A percentile compares a stretch with the other conserved stretches of the same genome.
Conservation (phyloP, 192 early-diverging fungal genomes). For the Paraglomus brasilianum region DNA sequence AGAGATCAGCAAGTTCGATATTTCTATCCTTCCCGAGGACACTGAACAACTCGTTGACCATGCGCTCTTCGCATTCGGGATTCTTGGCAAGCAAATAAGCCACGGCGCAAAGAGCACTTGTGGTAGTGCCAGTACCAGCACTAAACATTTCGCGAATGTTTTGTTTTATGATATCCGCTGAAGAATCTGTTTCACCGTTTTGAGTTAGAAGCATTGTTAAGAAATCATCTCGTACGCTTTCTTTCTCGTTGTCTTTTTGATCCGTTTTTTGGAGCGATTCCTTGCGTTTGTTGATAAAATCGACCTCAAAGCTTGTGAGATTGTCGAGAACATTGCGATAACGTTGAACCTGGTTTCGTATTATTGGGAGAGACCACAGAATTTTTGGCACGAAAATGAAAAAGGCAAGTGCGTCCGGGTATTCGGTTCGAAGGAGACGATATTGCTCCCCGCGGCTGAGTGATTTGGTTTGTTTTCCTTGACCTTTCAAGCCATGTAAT, state of each 20-base stretch:
- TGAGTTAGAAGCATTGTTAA: constrained; percentile 26
- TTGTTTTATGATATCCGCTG: constrained; percentile 28
- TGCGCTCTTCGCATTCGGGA: constrained; percentile 27
- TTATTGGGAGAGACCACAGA: constrained; percentile 17
- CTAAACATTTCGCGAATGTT: constrained; percentile 30
- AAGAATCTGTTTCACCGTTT: background rate
- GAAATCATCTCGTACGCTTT: constrained; percentile 2
- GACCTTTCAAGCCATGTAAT: no score
- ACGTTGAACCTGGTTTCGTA: background rate
- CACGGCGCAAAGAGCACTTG: constrained; percentile 7
- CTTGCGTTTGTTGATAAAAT: constrained; percentile 31
- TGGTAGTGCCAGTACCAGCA: constrained; percentile 24
- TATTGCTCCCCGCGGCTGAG: constrained; percentile 3
- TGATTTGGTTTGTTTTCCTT: no score
- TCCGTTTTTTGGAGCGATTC: no score
- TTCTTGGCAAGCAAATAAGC: constrained; percentile 12
- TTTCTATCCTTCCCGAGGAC: background rate
- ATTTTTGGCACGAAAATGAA: constrained; percentile 23
- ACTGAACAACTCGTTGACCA: constrained; percentile 15
- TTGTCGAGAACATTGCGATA: background rate
- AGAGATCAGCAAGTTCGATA: constrained; percentile 45
- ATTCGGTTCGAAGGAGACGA: constrained; percentile 7
- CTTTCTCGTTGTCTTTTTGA: background rate
- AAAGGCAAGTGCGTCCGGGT: constrained; percentile 9
- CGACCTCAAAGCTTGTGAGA: constrained; percentile 15